Evolutionary conservation across 2,329 filamentous ascomycete species (phyloP).

Genomic region (Rhynchosporium agropyri): DNA sequence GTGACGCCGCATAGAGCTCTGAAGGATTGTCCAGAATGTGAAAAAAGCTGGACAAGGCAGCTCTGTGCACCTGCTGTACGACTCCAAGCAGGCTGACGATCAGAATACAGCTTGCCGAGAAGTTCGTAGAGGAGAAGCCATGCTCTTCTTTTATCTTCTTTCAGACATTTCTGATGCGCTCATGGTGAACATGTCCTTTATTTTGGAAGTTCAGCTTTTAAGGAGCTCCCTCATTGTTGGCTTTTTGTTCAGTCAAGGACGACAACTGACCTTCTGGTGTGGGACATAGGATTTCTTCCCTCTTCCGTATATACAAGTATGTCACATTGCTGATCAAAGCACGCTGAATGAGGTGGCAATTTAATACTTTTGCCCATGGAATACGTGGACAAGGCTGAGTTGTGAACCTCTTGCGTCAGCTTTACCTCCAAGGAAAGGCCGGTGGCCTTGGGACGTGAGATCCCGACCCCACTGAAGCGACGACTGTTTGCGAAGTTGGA

Average conservation of each 20-base stretch:
- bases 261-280: not conserved
- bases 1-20: constrained; percentile 3
- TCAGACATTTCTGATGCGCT: no score
- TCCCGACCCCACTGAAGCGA: constrained; percentile 26
- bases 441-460: constrained; percentile 16
- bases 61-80: not conserved
- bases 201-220: not conserved
- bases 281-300: no score
- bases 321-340: not conserved
- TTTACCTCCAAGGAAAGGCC: constrained; percentile 14
- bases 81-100: not conserved
- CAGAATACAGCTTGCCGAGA: not conserved
- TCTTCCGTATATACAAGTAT: no score
- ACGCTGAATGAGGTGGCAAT: constrained; percentile 15
- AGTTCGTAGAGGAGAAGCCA: not conserved
- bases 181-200: no score
- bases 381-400: constrained; percentile 26
- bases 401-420: constrained; percentile 23
- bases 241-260: not conserved
- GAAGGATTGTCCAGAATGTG: not conserved
- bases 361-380: not conserved
- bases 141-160: not conserved
- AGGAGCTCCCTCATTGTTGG: not conserved
- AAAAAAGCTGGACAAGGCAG: not conserved
- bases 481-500: not conserved